Conservation (phyloP, 2,329 filamentous ascomycete species). For the Chaetomiaceae sp. region DNA sequence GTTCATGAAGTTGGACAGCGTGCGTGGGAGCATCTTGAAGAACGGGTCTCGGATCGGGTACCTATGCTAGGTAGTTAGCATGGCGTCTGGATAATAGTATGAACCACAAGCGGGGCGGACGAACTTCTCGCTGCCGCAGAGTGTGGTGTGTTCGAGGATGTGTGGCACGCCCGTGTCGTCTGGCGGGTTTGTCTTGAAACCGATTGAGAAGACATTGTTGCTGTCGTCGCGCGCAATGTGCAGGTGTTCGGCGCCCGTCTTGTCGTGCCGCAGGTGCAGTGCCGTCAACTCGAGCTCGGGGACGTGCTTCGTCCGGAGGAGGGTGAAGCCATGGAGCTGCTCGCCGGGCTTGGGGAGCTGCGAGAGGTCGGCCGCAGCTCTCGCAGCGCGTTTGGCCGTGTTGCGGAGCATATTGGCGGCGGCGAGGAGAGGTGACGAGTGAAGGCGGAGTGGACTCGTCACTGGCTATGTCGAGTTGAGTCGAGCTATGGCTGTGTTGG, state of each 20-base stretch:
- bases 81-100: neutral
- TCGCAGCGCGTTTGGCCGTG: slow-evolving; percentile 41
- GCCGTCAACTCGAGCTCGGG: slow-evolving; percentile 92
- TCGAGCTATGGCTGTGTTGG: too few relatives aligned
- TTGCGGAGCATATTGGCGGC: slow-evolving; percentile 21
- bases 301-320: slow-evolving; percentile 84
- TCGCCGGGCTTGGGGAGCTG: slow-evolving; percentile 75
- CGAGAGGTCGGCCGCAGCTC: slow-evolving; percentile 69
- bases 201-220: slow-evolving; percentile 99
- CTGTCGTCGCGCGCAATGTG: slow-evolving; percentile 92
- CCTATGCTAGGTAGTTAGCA: slow-evolving; percentile 41
- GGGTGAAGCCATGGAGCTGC: slow-evolving; percentile 87
- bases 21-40: slow-evolving; percentile 98
- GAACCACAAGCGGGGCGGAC: slow-evolving; percentile 18
- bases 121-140: slow-evolving; percentile 92
- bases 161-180: slow-evolving; percentile 95
- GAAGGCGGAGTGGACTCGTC: too few relatives aligned
- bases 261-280: slow-evolving; percentile 84
- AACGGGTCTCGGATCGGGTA: slow-evolving; percentile 98
- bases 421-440: neutral
- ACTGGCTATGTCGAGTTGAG: too few relatives aligned
- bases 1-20: slow-evolving; percentile 99
- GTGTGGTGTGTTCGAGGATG: slow-evolving; percentile 93
- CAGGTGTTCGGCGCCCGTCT: slow-evolving; percentile 91
- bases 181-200: slow-evolving; percentile 97